Evolutionary conservation across 2,329 filamentous ascomycete species (phyloP).

Genomic region (Septoria petroselini): DNA sequence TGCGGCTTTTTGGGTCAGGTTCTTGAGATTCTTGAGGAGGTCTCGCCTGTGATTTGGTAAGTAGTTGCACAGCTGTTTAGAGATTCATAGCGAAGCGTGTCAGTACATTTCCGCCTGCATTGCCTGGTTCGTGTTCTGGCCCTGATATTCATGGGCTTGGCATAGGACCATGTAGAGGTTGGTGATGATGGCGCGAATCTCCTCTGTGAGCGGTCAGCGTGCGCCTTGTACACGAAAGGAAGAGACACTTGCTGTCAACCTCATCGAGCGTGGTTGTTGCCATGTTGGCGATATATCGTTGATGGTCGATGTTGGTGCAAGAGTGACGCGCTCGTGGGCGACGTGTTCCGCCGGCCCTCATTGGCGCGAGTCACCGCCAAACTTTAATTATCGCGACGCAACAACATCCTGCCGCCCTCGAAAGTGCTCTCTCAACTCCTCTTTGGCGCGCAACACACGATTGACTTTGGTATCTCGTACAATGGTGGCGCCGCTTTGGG

Average conservation of each 20-base stretch:
- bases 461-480: conserved; percentile 2
- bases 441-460: background rate
- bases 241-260: conserved; percentile 31
- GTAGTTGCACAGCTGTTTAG: background rate
- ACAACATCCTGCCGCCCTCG: no score
- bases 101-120: conserved; percentile 57
- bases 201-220: conserved; percentile 39
- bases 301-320: background rate
- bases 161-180: conserved; percentile 59
- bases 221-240: background rate
- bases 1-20: conserved; percentile 51
- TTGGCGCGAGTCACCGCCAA: no score
- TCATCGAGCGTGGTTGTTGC: conserved; percentile 34
- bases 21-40: conserved; percentile 54
- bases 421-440: no score
- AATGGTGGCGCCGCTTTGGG: conserved; percentile 7
- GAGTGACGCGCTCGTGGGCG: no score
- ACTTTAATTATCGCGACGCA: no score
- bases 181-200: conserved; percentile 60
- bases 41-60: conserved; percentile 42
- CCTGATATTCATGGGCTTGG: conserved; percentile 60
- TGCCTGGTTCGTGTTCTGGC: conserved; percentile 54
- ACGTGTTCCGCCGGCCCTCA: no score
- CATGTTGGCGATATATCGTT: conserved; percentile 22
- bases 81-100: background rate